These are phyloP conservation scores for Fusarium sp. DNA, from an alignment of 2,329 filamentous ascomycete genomes.

Conservation along the genomic window DNA sequence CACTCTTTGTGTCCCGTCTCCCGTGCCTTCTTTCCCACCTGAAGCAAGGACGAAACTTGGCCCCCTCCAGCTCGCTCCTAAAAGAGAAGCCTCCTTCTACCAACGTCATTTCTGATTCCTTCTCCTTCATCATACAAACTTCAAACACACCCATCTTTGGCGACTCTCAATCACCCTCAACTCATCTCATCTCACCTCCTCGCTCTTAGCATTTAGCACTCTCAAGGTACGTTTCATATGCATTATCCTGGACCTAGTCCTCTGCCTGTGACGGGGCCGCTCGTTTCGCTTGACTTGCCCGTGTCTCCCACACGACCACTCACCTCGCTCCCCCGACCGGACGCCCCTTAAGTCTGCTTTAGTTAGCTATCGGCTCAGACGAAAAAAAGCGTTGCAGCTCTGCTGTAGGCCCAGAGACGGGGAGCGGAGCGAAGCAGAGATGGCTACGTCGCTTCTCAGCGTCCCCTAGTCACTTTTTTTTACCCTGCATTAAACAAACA, in stretches of 20 bases:
- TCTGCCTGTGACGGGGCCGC: constrained; percentile 27
- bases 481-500: constrained; percentile 27
- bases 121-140: constrained; percentile 12
- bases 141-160: neutral
- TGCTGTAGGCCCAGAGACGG: constrained; percentile 26
- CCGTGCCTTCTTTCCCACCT: constrained; percentile 13
- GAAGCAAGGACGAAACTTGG: constrained; percentile 31
- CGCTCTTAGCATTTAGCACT: constrained; percentile 11
- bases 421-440: constrained; percentile 33
- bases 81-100: constrained; percentile 25
- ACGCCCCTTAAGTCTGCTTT: constrained; percentile 39
- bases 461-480: constrained; percentile 30
- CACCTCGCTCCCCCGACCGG: constrained; percentile 20
- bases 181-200: neutral
- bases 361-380: constrained; percentile 22
- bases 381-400: constrained; percentile 9
- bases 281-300: constrained; percentile 42
- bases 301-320: constrained; percentile 40
- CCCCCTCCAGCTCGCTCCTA: constrained; percentile 19
- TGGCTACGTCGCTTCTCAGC: constrained; percentile 27
- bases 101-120: constrained; percentile 35
- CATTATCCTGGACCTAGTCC: constrained; percentile 21
- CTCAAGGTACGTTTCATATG: constrained; percentile 34
- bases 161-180: constrained; percentile 3
- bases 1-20: constrained; percentile 22